Evolutionary conservation across 768 basidiomycete genomes (phyloP).

Genomic region (Cubamyces sp.): DNA sequence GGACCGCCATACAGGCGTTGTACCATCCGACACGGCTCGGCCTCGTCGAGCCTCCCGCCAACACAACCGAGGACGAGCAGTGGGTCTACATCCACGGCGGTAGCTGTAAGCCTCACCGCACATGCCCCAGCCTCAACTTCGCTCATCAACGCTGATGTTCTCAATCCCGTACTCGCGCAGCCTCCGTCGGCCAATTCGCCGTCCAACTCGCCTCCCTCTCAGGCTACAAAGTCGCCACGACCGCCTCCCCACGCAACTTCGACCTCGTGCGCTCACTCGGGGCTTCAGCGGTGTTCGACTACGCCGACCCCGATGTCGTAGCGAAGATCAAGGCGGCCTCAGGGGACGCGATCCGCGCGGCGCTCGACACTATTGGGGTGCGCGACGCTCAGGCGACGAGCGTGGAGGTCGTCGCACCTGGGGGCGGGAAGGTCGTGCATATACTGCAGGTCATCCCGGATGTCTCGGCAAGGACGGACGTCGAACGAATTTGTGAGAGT

Average conservation of each 20-base stretch:
- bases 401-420: slow-evolving; percentile 9
- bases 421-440: slow-evolving; percentile 15
- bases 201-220: slow-evolving; percentile 38
- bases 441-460: slow-evolving; percentile 4
- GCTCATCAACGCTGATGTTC: background rate
- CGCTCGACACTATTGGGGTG: slow-evolving; percentile 28
- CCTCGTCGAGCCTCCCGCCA: slow-evolving; percentile 28
- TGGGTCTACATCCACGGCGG: slow-evolving; percentile 35
- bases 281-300: slow-evolving; percentile 40
- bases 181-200: slow-evolving; percentile 41
- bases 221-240: slow-evolving; percentile 40
- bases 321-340: slow-evolving; percentile 32
- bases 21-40: slow-evolving; percentile 30
- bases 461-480: slow-evolving; percentile 1
- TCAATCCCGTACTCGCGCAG: slow-evolving; percentile 27
- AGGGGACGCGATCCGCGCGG: slow-evolving; percentile 23
- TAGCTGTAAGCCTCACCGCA: slow-evolving; percentile 25
- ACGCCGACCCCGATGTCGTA: slow-evolving; percentile 32
- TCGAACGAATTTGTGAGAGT: slow-evolving; percentile 10
- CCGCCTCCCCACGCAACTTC: slow-evolving; percentile 40
- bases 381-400: slow-evolving; percentile 11
- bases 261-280: slow-evolving; percentile 43
- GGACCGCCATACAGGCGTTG: slow-evolving; percentile 32
- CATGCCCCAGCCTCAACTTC: background rate
- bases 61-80: slow-evolving; percentile 18